Conservation (phyloP, 108 stramenopile species). For the Cyclotella choctawhatcheeana region DNA sequence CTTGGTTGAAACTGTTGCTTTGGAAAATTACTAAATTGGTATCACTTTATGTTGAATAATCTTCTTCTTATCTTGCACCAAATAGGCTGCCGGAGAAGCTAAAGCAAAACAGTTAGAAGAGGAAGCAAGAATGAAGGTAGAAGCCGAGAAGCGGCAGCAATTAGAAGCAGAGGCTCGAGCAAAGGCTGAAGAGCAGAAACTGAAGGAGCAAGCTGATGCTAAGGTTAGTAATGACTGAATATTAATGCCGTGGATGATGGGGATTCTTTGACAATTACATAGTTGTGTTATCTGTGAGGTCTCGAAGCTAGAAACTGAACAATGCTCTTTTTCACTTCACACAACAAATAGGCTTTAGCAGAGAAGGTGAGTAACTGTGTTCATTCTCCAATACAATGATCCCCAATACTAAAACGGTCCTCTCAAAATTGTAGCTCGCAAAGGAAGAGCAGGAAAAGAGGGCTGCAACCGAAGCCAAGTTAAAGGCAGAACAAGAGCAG, state of each 20-base stretch:
- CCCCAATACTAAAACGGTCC: too few relatives aligned
- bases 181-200: background rate
- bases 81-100: too few relatives aligned
- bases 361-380: too few relatives aligned
- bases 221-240: constrained; percentile 1
- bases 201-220: constrained; percentile 9
- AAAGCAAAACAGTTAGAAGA: too few relatives aligned
- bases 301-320: background rate
- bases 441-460: constrained; percentile 11
- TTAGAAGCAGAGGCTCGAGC: constrained; percentile 8
- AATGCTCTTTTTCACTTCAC: background rate
- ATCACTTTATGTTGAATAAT: too few relatives aligned
- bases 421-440: background rate
- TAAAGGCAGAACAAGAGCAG: constrained; percentile 8
- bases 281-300: too few relatives aligned
- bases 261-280: too few relatives aligned
- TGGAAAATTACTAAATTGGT: too few relatives aligned
- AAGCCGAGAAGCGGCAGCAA: background rate
- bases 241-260: too few relatives aligned
- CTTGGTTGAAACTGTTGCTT: too few relatives aligned
- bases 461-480: background rate
- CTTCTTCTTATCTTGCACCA: too few relatives aligned
- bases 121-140: background rate
- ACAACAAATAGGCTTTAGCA: background rate
- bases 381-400: too few relatives aligned